Base-by-base conservation (phyloP, 2,329 filamentous ascomycete genomes). In the Magnaporthiopsis rhizophila region DNA sequence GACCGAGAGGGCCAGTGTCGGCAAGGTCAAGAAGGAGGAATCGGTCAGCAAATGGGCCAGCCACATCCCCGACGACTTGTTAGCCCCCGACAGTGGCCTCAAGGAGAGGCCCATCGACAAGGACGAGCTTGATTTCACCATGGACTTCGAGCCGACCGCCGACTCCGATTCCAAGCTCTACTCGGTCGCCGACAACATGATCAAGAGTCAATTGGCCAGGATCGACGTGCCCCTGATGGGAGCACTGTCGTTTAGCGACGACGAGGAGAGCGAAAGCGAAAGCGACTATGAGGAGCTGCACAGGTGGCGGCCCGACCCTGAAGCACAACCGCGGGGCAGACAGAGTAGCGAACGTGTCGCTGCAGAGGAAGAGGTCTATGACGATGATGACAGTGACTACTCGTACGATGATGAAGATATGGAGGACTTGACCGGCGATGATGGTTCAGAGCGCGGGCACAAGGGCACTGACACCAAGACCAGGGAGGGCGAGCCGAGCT, bases 201-300 rank as follows among this genome's bases (percentile, higher is more conserved):
- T 81, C 72, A 79, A 76, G 71, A 80, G 77, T 68, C 79, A 81
- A 69, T 74, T 80, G 67, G 75, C 76, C 61, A 75, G 77, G 69
- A 75, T 79, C 50, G 77, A 81, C 65, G 76, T 81, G 66, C 79
- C 79, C 57, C 70, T 81, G 64, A 72, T 81, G 70, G 79, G 79
- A 13, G 72, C 77, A 8, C 69, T 81, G 65, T 76, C 75, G 63
- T 78, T 81, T 67, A 78, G 80, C 38, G 74, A 79, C 65, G 79
- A 78, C 66, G 73, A 75, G 34, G 74, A 72, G 36, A 71, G 69
- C 62, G 76, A 77, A 65, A 77, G 75, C 59, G 77, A 79, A 61
- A 77, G 73, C 62, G 76, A 78, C 56, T 72, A 72, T 36, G 72
- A 73, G 59, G 66, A 72, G 63, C 69, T 71, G 62, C 65, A 69